These are phyloP conservation scores for Penicillium sp. DNA, from an alignment of 2,329 filamentous ascomycete genomes.

Conservation along the genomic window DNA sequence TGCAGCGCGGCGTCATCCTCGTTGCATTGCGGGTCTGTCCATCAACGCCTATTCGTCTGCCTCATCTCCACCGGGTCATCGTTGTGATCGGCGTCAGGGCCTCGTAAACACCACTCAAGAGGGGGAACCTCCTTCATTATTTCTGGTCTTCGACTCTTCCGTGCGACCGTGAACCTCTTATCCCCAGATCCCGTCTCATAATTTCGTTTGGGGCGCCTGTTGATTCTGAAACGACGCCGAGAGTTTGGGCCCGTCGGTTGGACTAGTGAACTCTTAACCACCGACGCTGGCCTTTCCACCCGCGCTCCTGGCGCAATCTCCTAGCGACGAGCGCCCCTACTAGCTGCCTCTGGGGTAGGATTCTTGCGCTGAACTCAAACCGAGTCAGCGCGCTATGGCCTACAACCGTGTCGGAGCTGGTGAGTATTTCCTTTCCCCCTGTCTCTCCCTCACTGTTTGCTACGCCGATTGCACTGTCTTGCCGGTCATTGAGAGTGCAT, in stretches of 20 bases:
- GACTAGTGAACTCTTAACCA: conserved; percentile 16
- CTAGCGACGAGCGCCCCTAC: conserved; percentile 15
- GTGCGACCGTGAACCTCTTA: conserved; percentile 8
- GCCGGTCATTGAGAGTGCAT: conserved; percentile 10
- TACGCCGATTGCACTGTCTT: conserved; percentile 5
- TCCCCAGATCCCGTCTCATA: conserved; percentile 5
- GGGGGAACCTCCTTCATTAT: conserved; percentile 8
- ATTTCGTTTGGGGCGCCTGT: conserved; percentile 6
- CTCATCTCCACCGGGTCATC: conserved; percentile 18
- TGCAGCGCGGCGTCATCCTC: background rate
- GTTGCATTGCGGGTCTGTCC: conserved; percentile 1
- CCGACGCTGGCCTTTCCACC: conserved; percentile 16
- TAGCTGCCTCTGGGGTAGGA: conserved; percentile 20
- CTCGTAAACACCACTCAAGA: conserved; percentile 26
- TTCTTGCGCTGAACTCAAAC: conserved; percentile 23
- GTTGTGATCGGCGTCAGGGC: conserved; percentile 18
- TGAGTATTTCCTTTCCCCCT: conserved; percentile 45
- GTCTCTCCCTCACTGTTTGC: conserved; percentile 1
- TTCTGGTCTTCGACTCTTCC: conserved; percentile 6
- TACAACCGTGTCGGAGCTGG: conserved; percentile 65
- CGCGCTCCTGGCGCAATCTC: conserved; percentile 33
- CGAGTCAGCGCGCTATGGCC: conserved; percentile 46
- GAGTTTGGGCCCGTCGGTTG: conserved; percentile 16
- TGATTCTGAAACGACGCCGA: conserved; percentile 24
- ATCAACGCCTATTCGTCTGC: conserved; percentile 20